Conservation (phyloP, 2,329 filamentous ascomycete genomes). For the Amesomyces nigricolor region DNA sequence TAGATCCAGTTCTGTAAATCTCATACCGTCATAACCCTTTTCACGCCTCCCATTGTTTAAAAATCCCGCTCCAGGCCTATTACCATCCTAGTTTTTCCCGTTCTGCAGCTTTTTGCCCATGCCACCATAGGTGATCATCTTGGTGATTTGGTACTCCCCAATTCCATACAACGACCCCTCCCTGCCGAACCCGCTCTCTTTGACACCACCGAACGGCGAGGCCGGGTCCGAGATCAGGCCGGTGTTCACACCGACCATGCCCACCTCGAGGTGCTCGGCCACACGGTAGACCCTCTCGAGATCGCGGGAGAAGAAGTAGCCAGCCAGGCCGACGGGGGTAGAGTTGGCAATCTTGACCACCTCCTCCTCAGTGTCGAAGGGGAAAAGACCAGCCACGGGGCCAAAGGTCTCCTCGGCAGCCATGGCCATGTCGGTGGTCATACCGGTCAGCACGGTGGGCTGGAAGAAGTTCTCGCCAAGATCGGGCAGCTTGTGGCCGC, state of each 20-base stretch:
- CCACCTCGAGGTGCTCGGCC: conserved; percentile 68
- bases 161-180: conserved; percentile 75
- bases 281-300: conserved; percentile 55
- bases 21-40: not conserved
- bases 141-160: conserved; percentile 68
- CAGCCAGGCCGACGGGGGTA: conserved; percentile 80
- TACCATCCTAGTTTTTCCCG: not conserved
- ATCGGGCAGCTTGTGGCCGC: conserved; percentile 67
- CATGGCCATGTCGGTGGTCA: conserved; percentile 80
- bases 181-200: conserved; percentile 73
- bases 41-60: not conserved
- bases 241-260: conserved; percentile 83
- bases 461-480: conserved; percentile 83
- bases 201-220: conserved; percentile 70
- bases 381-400: conserved; percentile 83
- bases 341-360: conserved; percentile 78
- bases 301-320: conserved; percentile 81
- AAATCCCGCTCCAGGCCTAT: not conserved
- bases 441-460: conserved; percentile 81
- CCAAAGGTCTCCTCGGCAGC: conserved; percentile 91
- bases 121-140: conserved; percentile 57
- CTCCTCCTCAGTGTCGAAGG: conserved; percentile 82
- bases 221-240: conserved; percentile 57
- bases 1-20: not conserved
- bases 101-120: conserved; percentile 51